Conservation (phyloP, 495 filamentous ascomycete genomes). For the Podospora australis region DNA sequence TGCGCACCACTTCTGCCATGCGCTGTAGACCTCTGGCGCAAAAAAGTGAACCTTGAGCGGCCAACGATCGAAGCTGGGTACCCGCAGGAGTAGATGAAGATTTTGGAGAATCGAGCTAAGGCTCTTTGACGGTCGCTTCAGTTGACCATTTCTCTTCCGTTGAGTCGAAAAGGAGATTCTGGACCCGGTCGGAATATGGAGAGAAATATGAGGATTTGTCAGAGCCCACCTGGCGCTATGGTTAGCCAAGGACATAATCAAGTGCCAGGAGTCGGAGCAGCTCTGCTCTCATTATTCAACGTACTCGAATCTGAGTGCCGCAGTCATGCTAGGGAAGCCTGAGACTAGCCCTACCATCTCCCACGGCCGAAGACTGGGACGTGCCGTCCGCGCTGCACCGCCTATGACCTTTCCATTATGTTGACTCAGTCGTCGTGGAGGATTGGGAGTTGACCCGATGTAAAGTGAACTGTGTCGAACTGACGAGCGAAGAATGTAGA, state of each 20-base stretch:
- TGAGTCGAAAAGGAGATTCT: conserved; percentile 40
- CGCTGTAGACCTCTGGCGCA: conserved; percentile 53
- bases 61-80: conserved; percentile 70
- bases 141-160: conserved; percentile 36
- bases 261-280: background rate
- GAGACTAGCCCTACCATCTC: conserved; percentile 85
- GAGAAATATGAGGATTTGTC: conserved; percentile 70
- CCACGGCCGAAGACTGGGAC: conserved; percentile 68
- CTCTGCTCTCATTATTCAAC: no score
- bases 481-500: conserved; percentile 83
- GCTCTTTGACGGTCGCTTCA: conserved; percentile 48
- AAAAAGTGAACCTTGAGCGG: conserved; percentile 83
- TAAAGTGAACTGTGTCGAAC: conserved; percentile 60
- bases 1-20: conserved; percentile 60
- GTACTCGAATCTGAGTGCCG: conserved; percentile 93
- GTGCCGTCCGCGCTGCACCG: conserved; percentile 71
- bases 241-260: background rate
- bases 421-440: conserved; percentile 71
- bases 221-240: conserved; percentile 73
- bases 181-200: conserved; percentile 58
- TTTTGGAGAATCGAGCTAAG: conserved; percentile 61
- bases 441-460: conserved; percentile 88
- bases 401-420: conserved; percentile 80
- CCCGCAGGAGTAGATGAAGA: conserved; percentile 70
- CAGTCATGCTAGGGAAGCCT: conserved; percentile 79